Evolutionary conservation across 768 basidiomycete genomes (phyloP), one percentile per base, ranked within the genome.

Genomic region (Psilocybe sp.): DNA sequence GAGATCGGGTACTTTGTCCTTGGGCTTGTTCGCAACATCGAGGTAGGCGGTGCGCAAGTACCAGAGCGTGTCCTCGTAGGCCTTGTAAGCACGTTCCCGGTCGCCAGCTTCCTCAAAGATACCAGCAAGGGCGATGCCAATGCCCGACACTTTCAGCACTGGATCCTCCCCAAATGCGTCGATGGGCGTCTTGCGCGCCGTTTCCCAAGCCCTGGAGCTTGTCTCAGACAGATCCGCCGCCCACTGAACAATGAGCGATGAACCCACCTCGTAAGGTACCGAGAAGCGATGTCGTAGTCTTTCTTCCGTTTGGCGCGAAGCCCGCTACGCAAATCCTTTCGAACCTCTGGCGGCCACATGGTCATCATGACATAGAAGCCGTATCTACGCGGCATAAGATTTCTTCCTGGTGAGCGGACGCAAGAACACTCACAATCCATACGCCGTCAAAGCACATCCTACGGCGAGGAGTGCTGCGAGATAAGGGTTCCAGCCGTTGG

Each of bases 81-180:
- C 50, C 3, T 64, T 56, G 53, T 73, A 78, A 0, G 78, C 77
- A 23, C 59, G 47, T 16, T 70, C 62, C 4, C 43, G 63, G 39
- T 69, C 67, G 13, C 73, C 63, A 0, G 67, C 63, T 14, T 61
- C 60, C 58, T 85, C 82, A 13, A 80, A 64, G 2, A 84, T 74
- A 44, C 79, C 80, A 2, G 79, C 82, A 40, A 88, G 70, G 3
- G 76, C 68, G 20, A 84, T 75, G 1, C 79, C 86, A 11, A 89
- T 79, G 3, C 87, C 87, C 0, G 85, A 80, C 0, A 79, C 68
- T 62, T 88, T 89, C 49, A 88, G 74, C 48, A 83, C 75, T 0
- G 85, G 81, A 15, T 78, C 69, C 2, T 72, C 50, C 10, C 64
- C 65, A 51, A 77, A 70, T 14, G 54, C 50, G 5, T 70, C 64